Evolutionary conservation across 257 asterid species (phyloP).

Genomic region (Jacaranda copaia): DNA sequence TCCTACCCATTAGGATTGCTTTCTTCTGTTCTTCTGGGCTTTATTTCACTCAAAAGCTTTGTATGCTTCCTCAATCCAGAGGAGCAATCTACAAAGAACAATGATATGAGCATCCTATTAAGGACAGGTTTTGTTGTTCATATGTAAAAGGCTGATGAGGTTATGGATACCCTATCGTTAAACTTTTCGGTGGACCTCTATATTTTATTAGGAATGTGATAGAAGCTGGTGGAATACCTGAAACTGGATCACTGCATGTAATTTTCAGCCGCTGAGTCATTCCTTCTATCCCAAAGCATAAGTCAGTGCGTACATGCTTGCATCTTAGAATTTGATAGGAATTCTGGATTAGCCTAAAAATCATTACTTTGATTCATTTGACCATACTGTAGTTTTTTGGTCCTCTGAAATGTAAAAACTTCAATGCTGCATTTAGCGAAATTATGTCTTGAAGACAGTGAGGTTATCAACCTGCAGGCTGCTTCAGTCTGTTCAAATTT

Average conservation of each 20-base stretch:
- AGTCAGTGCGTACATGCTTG: constrained; percentile 14
- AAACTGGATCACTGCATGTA: not conserved
- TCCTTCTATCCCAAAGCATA: not conserved
- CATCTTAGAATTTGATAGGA: not conserved
- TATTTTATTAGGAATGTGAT: not conserved
- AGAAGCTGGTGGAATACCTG: not conserved
- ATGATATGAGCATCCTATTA: not conserved
- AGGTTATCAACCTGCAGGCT: constrained; percentile 3
- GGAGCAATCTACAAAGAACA: not conserved
- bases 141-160: not conserved
- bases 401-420: constrained; percentile 4
- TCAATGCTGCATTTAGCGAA: not conserved
- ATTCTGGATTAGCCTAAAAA: not conserved
- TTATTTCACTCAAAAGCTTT: not conserved
- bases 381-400: not conserved
- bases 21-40: not conserved
- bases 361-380: not conserved
- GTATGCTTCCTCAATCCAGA: not conserved
- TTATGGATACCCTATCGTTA: too few species aligned
- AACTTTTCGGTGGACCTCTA: not conserved
- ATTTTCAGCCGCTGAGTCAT: not conserved
- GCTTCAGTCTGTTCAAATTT: not conserved
- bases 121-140: constrained; percentile 6
- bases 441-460: not conserved
- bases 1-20: not conserved